A percentile compares a stretch with the other conserved stretches of the same genome.
Evolutionary conservation across 176 grass and related monocot species (phyloP).

Genomic region (Tuctoria greenei): DNA sequence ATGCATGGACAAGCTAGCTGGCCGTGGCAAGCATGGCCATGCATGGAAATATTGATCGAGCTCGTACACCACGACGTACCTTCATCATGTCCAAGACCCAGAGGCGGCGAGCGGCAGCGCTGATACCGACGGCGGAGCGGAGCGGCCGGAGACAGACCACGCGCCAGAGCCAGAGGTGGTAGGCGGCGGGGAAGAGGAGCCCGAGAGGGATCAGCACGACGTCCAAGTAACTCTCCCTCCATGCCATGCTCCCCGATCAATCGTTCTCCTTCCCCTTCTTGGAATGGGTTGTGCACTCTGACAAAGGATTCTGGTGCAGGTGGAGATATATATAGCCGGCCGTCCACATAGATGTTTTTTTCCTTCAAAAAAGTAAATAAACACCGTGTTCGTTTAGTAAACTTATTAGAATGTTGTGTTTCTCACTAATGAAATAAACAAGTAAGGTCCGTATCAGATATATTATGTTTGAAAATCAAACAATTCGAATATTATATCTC

Average conservation of each 20-base stretch:
- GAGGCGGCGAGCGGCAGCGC: constrained; percentile 56
- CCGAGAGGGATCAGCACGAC: constrained; percentile 58
- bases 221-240: constrained; percentile 66
- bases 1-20: no score
- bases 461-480: no score
- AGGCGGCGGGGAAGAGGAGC: constrained; percentile 50
- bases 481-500: no score
- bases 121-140: constrained; percentile 66
- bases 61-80: constrained; percentile 17
- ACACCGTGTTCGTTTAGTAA: not conserved
- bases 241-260: constrained; percentile 27
- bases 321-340: not conserved
- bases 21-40: no score
- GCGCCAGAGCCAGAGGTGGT: constrained; percentile 75
- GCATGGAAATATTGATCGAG: no score
- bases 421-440: no score
- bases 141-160: constrained; percentile 49
- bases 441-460: no score
- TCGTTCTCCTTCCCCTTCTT: not conserved
- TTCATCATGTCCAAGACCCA: constrained; percentile 73
- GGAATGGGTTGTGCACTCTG: not conserved
- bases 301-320: not conserved
- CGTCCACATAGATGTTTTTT: not conserved
- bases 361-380: not conserved
- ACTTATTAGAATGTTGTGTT: not conserved